Evolutionary conservation across 2,329 filamentous ascomycete genomes (phyloP), one percentile per base, ranked within the genome.

Genomic region (Neofusicoccum ribis): DNA sequence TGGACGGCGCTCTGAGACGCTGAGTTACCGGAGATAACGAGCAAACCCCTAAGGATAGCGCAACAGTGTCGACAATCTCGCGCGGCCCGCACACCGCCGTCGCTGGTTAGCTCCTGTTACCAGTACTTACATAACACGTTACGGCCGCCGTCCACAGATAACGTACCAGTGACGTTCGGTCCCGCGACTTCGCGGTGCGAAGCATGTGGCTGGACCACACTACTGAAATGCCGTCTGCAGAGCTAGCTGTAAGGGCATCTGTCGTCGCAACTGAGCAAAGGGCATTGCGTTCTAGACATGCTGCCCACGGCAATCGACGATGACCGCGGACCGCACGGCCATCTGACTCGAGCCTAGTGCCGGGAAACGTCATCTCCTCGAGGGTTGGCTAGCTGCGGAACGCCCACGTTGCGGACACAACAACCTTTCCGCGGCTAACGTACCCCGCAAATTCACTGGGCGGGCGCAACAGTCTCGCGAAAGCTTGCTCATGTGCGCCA

Each of bases 281-380:
- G 14, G 52, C 36, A 44, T 31, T 44, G 3, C 39, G 39, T 17
- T 43, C 39, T 36, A 7, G n/a, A 46, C n/a, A 39, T 15, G 37
- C 37, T 39, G 37, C 39, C 2, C 39, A 17, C 23, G 15, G 39
- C 39, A 17, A 59, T 59, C 54, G 39, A 44, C 54, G 54, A 59
- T 59, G 54, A 34, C 14, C 9, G 15, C 37, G 9, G 27, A 23
- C 37, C 37, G 17, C 52, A 56, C 37, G 12, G 27, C 54, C 39
- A 59, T 43, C 39, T 59, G 54, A 46, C 54, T 59, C 41, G 54
- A 36, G 54, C 54, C 54, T 46, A 46, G 54, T 46, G 14, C 23
- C 27, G 39, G 36, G 20, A 59, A 59, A n/a, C 54, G 54, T 59
- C 54, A 59, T 59, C 54, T 20, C 31, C 12, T n/a, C 6, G 37